A percentile compares a stretch with the other conserved stretches of the same genome.
These are phyloP conservation scores for Pseudozyma sp. DNA, from an alignment of 1,284 basidiomycete species.

Conservation along the genomic window DNA sequence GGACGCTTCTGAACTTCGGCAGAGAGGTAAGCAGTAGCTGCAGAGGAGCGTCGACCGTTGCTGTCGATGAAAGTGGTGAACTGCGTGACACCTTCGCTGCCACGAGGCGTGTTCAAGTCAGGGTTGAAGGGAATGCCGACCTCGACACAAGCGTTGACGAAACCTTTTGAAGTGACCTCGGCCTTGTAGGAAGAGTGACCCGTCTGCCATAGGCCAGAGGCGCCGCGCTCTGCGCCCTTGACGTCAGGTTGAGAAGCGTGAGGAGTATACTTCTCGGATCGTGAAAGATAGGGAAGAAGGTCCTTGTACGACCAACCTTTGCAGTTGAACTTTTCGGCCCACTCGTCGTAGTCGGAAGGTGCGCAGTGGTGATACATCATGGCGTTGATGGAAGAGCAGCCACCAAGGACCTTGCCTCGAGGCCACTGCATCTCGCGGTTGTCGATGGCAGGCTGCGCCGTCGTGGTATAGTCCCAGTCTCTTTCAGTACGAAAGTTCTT, in stretches of 20 bases:
- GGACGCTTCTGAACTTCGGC: conserved; percentile 47
- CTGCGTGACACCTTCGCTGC: conserved; percentile 49
- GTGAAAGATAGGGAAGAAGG: conserved; percentile 41
- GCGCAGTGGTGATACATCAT: conserved; percentile 62
- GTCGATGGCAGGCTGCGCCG: conserved; percentile 35
- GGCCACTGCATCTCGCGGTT: conserved; percentile 53
- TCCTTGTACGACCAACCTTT: conserved; percentile 57
- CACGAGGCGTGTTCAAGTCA: conserved; percentile 52
- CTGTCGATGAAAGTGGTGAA: conserved; percentile 59
- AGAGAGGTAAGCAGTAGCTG: conserved; percentile 57
- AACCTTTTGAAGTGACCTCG: conserved; percentile 51
- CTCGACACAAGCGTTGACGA: conserved; percentile 48
- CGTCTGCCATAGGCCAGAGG: conserved; percentile 53
- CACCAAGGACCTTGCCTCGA: conserved; percentile 64
- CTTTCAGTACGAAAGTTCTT: conserved; percentile 55
- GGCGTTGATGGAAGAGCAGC: conserved; percentile 71
- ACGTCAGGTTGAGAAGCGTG: conserved; percentile 47
- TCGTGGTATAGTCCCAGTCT: conserved; percentile 62
- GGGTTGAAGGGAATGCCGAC: conserved; percentile 51
- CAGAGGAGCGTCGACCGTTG: conserved; percentile 50
- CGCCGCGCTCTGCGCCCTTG: conserved; percentile 48
- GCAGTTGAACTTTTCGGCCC: conserved; percentile 48
- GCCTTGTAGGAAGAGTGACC: conserved; percentile 52
- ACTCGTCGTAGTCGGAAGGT: conserved; percentile 55
- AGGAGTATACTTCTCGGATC: conserved; percentile 48